Conservation (phyloP, 345 rosid species). For the Eutrema japonicum region DNA sequence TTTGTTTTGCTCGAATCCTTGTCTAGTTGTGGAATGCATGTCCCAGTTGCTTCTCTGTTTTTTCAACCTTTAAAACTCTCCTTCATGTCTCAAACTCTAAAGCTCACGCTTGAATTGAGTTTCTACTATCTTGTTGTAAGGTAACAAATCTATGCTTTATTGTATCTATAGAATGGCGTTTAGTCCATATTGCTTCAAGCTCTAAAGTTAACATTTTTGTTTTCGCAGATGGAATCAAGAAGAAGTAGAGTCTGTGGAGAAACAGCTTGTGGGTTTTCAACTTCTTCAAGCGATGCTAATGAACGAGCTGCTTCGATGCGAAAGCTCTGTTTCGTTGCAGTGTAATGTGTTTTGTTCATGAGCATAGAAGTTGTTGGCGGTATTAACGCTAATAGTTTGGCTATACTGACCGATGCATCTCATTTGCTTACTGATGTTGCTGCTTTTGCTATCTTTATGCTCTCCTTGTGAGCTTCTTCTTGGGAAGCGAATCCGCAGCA, state of each 20-base stretch:
- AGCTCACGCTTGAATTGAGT: conserved; percentile 23
- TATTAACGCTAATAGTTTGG: conserved; percentile 67
- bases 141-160: conserved; percentile 4
- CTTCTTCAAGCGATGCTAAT: conserved; percentile 53
- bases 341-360: conserved; percentile 65
- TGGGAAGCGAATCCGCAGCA: conserved; percentile 71
- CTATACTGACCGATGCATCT: conserved; percentile 70
- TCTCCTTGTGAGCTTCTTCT: conserved; percentile 67
- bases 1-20: conserved; percentile 3
- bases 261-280: conserved; percentile 66
- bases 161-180: not conserved
- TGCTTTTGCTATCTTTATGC: conserved; percentile 69
- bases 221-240: conserved; percentile 52
- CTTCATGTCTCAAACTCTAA: conserved; percentile 25
- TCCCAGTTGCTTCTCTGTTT: not conserved
- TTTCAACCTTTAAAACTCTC: conserved; percentile 1
- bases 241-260: conserved; percentile 55
- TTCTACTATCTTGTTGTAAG: conserved; percentile 26
- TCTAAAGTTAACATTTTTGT: not conserved
- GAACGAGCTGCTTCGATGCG: conserved; percentile 60
- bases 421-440: conserved; percentile 74
- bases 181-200: conserved; percentile 1
- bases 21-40: conserved; percentile 35
- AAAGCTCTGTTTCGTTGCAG: conserved; percentile 57
- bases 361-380: conserved; percentile 65